phyloP scores from a whole-genome alignment of 192 early-diverging fungal species.

The Coemansia sp. region DNA sequence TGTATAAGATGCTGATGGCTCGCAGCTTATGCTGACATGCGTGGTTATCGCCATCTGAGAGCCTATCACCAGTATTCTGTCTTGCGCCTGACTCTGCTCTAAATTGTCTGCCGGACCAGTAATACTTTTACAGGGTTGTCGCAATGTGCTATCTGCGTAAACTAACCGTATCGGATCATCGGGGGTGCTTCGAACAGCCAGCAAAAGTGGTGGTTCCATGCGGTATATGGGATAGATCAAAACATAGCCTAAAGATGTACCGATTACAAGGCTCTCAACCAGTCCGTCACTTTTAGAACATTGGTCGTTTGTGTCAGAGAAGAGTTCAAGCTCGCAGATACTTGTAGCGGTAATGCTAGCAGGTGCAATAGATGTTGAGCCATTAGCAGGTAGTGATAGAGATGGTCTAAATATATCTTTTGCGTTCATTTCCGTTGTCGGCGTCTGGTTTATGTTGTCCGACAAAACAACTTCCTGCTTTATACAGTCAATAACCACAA shows the following conservation, averaged over 20 bases:
- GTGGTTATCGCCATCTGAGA: slow-evolving; percentile 12
- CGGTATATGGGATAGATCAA: slow-evolving; percentile 14
- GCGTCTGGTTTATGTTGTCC: slow-evolving; percentile 42
- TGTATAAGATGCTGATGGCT: slow-evolving; percentile 12
- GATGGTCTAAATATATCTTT: slow-evolving; percentile 10
- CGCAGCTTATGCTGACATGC: slow-evolving; percentile 1
- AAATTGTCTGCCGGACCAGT: no score
- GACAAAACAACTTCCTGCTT: slow-evolving; percentile 27
- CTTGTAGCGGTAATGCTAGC: neutral
- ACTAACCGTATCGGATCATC: slow-evolving; percentile 2
- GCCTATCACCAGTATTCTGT: slow-evolving; percentile 6
- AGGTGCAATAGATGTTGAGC: neutral
- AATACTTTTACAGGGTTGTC: neutral
- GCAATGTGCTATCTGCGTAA: neutral
- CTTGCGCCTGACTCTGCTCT: neutral
- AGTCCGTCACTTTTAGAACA: neutral
- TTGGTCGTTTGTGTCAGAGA: neutral
- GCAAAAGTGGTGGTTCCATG: neutral
- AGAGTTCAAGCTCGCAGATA: neutral
- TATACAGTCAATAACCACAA: slow-evolving; percentile 40
- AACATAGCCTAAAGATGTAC: slow-evolving; percentile 34
- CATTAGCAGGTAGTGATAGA: neutral
- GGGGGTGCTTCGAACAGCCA: neutral
- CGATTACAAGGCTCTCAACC: slow-evolving; percentile 10
- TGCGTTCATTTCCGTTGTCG: slow-evolving; percentile 1